Evolutionary conservation across 495 filamentous ascomycete species (phyloP).

Genomic region (Penicillium bovifimosum): DNA sequence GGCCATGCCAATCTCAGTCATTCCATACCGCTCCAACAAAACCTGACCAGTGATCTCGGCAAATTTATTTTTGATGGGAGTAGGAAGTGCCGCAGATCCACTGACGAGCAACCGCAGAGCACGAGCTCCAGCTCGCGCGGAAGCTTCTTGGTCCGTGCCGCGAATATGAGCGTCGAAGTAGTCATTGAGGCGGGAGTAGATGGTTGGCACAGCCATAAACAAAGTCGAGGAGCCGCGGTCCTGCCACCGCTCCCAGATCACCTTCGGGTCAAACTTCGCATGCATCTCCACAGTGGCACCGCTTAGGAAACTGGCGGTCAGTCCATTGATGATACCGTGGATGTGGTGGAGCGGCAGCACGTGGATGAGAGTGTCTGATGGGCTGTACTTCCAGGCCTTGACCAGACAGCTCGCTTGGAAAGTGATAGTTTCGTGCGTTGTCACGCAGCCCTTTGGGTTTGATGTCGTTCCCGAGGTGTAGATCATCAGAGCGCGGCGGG

Average conservation of each 20-base stretch:
- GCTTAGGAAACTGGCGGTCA: constrained; percentile 33
- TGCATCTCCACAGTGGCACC: constrained; percentile 42
- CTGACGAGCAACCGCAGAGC: constrained; percentile 37
- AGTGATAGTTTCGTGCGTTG: constrained; percentile 41
- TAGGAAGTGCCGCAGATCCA: constrained; percentile 42
- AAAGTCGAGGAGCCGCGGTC: constrained; percentile 34
- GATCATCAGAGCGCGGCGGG: constrained; percentile 40
- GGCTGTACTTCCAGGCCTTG: constrained; percentile 33
- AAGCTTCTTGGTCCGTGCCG: constrained; percentile 31
- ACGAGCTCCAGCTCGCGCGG: constrained; percentile 28
- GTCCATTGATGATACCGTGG: constrained; percentile 42
- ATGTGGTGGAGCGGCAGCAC: constrained; percentile 43
- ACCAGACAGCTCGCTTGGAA: constrained; percentile 38
- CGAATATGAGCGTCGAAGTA: constrained; percentile 41
- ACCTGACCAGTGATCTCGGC: constrained; percentile 37
- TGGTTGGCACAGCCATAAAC: constrained; percentile 45
- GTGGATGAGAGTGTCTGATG: constrained; percentile 38
- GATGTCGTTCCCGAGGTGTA: constrained; percentile 45
- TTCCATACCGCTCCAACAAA: constrained; percentile 42
- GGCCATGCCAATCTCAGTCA: constrained; percentile 48
- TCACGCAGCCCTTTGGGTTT: constrained; percentile 41
- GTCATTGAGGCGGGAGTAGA: constrained; percentile 43
- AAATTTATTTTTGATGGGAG: constrained; percentile 40
- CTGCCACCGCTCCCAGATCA: constrained; percentile 42
- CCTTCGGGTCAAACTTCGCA: constrained; percentile 39